These are phyloP conservation scores for Clitoria ternatea DNA, from an alignment of 306 rosid species.

Conservation along the genomic window DNA sequence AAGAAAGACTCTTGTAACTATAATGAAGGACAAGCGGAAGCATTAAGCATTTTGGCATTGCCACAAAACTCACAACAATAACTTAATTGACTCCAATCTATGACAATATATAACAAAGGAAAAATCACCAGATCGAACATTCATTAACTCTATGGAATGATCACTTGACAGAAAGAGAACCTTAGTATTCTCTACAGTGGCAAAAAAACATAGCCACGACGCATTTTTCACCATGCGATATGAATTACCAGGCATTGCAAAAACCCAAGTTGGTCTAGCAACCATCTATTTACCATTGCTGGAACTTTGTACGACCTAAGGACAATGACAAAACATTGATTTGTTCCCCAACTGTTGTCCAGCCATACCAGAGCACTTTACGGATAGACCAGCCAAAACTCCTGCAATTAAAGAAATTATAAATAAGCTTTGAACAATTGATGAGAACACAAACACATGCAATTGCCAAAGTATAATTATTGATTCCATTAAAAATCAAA, in stretches of 20 bases:
- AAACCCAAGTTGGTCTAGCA: constrained; percentile 35
- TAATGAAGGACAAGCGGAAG: constrained; percentile 1
- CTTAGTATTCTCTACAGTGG: constrained; percentile 31
- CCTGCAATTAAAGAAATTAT: constrained; percentile 33
- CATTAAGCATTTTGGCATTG: constrained; percentile 40
- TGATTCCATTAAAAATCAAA: neutral
- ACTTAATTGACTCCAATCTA: constrained; percentile 28
- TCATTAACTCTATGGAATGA: constrained; percentile 23
- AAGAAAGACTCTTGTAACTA: constrained; percentile 25
- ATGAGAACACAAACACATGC: constrained; percentile 2
- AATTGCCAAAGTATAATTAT: neutral
- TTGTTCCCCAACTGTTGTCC: constrained; percentile 35
- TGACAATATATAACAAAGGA: constrained; percentile 15
- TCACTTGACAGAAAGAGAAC: constrained; percentile 27
- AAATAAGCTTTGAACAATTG: neutral
- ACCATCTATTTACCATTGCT: constrained; percentile 33
- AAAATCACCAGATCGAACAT: constrained; percentile 29
- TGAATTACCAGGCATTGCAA: constrained; percentile 40
- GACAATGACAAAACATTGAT: constrained; percentile 31
- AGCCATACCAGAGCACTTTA: constrained; percentile 12
- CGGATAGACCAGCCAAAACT: constrained; percentile 23
- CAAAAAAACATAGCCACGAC: constrained; percentile 32
- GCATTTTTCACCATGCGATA: constrained; percentile 28
- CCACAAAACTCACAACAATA: constrained; percentile 35
- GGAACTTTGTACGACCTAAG: constrained; percentile 36